phyloP scores from a whole-genome alignment of 2,329 filamentous ascomycete species.

The Penicillium janthinellum region DNA sequence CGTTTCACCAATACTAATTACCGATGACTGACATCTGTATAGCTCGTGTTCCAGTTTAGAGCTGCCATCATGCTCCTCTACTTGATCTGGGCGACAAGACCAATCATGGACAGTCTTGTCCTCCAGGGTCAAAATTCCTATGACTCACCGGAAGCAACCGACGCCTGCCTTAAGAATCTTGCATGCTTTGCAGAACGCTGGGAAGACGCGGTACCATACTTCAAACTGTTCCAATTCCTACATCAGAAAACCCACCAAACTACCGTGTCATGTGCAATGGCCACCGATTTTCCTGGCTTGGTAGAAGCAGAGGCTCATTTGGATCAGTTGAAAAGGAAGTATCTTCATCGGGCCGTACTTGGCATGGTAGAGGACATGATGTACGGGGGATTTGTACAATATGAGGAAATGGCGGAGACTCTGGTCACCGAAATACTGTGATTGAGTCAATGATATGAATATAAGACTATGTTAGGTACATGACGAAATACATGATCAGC shows the following conservation, averaged over 20 bases:
- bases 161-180: constrained; percentile 24
- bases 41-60: constrained; percentile 34
- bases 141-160: constrained; percentile 24
- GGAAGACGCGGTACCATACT: constrained; percentile 28
- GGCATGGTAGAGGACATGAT: constrained; percentile 35
- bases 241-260: constrained; percentile 15
- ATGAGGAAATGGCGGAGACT: constrained; percentile 7
- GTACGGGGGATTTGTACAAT: constrained; percentile 14
- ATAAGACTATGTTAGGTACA: neutral
- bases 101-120: constrained; percentile 8
- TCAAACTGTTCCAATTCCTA: constrained; percentile 25
- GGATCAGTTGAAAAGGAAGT: constrained; percentile 26
- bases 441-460: neutral
- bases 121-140: constrained; percentile 8
- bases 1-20: neutral
- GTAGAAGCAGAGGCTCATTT: constrained; percentile 22
- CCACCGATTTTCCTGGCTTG: neutral
- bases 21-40: neutral
- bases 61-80: constrained; percentile 32
- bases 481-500: neutral
- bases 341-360: constrained; percentile 28
- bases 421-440: constrained; percentile 12
- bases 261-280: neutral
- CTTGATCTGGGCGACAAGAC: constrained; percentile 25
- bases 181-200: constrained; percentile 28